A percentile compares a stretch with the other conserved stretches of the same genome.
Conservation (phyloP, 768 basidiomycete species). For the Pleurotus citrinopileatus region DNA sequence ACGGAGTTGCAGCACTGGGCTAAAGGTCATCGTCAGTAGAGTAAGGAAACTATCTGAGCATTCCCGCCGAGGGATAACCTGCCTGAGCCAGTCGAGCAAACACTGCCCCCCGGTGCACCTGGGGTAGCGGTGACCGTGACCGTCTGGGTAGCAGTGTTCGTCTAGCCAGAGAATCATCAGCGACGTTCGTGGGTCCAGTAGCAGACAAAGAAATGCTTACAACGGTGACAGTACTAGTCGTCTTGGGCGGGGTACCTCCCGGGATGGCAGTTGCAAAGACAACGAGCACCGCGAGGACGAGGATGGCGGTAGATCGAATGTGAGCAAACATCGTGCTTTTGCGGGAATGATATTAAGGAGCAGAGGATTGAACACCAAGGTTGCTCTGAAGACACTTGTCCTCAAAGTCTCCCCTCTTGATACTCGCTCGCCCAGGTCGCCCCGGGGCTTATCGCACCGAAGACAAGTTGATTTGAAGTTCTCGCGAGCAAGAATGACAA, state of each 20-base stretch:
- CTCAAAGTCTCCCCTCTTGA: no score
- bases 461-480: no score
- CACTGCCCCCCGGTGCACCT: no score
- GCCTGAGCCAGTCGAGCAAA: neutral
- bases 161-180: neutral
- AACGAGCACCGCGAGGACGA: constrained; percentile 21
- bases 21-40: neutral
- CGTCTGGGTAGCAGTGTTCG: neutral
- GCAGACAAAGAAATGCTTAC: neutral
- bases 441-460: no score
- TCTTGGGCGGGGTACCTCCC: constrained; percentile 12
- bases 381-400: no score
- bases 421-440: no score
- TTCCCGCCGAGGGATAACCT: neutral
- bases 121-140: neutral
- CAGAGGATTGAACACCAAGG: neutral
- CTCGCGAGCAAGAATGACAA: no score
- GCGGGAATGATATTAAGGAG: neutral
- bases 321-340: constrained; percentile 26
- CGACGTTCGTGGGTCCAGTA: neutral
- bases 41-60: neutral
- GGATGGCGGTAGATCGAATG: constrained; percentile 17
- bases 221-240: constrained; percentile 16
- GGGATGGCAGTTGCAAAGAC: constrained; percentile 26
- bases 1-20: neutral